Conservation (phyloP, 306 rosid genomes). For the Fragaria nilgerrensis region DNA sequence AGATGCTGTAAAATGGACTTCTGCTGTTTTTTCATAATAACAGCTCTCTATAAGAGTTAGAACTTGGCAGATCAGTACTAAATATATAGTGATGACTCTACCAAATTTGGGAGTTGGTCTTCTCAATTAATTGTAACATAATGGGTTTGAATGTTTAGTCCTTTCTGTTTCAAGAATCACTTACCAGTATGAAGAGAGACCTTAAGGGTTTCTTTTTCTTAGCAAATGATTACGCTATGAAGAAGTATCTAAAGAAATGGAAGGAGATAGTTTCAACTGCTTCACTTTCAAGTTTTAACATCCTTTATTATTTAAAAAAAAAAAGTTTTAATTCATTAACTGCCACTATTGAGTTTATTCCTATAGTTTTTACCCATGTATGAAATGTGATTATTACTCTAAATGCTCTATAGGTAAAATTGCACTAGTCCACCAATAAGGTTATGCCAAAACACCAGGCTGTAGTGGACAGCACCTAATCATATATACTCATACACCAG, state of each 20-base stretch:
- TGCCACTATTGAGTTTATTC: background rate
- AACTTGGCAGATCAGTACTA: background rate
- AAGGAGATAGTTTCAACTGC: background rate
- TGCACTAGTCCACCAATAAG: background rate
- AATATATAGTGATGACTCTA: background rate
- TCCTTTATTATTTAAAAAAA: too few relatives aligned
- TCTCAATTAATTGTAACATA: background rate
- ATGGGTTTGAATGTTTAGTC: background rate
- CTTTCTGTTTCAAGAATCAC: background rate
- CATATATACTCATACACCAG: background rate
- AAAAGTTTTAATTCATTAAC: background rate
- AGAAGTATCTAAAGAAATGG: background rate
- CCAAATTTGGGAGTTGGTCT: background rate
- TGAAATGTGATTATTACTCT: background rate
- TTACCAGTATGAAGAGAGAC: background rate
- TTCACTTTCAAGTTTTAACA: background rate
- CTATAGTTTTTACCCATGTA: background rate
- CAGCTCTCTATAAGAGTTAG: background rate
- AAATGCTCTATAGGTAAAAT: background rate
- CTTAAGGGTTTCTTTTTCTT: background rate
- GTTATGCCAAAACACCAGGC: slow-evolving; percentile 7
- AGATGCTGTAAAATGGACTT: background rate
- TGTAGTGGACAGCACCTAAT: background rate
- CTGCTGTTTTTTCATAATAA: background rate
- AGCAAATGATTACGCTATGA: background rate